Evolutionary conservation across 2,329 filamentous ascomycete genomes (phyloP), one percentile per base, ranked within the genome.

Genomic region (Colletotrichum karsti): DNA sequence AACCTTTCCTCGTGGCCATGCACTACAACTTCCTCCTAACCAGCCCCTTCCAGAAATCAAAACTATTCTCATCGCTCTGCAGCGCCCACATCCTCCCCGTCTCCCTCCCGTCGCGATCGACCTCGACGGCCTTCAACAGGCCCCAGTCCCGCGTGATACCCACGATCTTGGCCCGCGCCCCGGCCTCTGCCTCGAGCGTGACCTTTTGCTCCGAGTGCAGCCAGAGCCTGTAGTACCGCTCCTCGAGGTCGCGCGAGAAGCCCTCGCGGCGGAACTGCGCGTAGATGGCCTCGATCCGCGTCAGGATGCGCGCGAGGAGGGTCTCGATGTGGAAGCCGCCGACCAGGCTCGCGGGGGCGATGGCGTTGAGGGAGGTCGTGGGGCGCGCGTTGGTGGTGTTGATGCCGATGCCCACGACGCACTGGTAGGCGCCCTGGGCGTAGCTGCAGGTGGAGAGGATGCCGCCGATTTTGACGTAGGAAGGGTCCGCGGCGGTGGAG

Each of bases 61-160:
- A 99, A 78, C 95, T 98, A 76, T 99, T 99, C 77, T 95, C 94
- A 79, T 99, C 96, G 78, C 94, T 98, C 83, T 98, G 95, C 80
- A 99, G 80, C 73, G 92, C 89, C 88, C 92, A 95, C 55, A 92
- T 84, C 79, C 88, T 92, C 0, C 95, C 95, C 0, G 93, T 97
- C 2, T 86, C 83, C 59, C 90, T 84, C 70, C 94, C 93, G 66
- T 92, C 87, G 3, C 90, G 91, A 3, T 90, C 91, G 59, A 97
- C 79, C 83, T 98, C 95, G 79, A 98, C 93, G 0, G 91, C 96
- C 71, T 91, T 86, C 71, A 99, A 76, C 78, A 98, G 83, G 0
- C 96, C 96, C 91, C 93, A 98, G 77, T 98, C 94, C n/a, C 87
- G 83, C 5, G 94, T 97, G 71, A 99, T 96, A 0, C 96, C 96